These are phyloP conservation scores for Xylariomycetidae sp. DNA, from an alignment of 2,329 filamentous ascomycete species.

Conservation along the genomic window DNA sequence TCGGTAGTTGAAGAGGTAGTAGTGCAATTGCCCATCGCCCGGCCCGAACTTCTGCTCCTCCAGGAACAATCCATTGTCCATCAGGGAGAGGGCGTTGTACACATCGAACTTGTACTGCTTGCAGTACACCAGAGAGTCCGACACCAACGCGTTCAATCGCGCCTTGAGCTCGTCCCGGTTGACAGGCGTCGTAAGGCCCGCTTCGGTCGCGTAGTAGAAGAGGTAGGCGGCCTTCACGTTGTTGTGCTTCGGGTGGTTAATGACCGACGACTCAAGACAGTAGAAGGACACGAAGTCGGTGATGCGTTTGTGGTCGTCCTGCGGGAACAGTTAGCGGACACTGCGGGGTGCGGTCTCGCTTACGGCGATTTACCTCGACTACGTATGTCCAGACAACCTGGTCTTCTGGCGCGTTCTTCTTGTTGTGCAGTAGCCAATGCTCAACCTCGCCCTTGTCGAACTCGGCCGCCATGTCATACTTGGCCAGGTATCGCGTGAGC, in stretches of 20 bases:
- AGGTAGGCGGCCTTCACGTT: constrained; percentile 87
- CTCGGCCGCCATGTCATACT: constrained; percentile 78
- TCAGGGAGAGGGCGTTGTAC: constrained; percentile 88
- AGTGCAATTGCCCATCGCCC: constrained; percentile 91
- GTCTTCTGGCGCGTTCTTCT: constrained; percentile 52
- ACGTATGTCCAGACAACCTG: constrained; percentile 94
- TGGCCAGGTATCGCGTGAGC: constrained; percentile 68
- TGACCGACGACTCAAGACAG: constrained; percentile 86
- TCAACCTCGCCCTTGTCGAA: constrained; percentile 75
- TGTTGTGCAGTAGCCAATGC: constrained; percentile 80
- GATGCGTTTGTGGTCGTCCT: constrained; percentile 66
- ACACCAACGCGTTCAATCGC: constrained; percentile 74
- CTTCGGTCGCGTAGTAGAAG: constrained; percentile 91
- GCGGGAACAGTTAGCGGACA: constrained; percentile 11
- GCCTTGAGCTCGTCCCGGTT: constrained; percentile 59
- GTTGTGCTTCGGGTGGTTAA: constrained; percentile 71
- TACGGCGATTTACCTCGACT: constrained; percentile 57
- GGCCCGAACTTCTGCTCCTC: constrained; percentile 91
- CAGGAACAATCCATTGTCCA: constrained; percentile 92
- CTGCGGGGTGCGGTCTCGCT: constrained; percentile 2
- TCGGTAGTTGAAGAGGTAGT: constrained; percentile 96
- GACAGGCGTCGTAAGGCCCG: constrained; percentile 56
- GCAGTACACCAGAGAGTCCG: constrained; percentile 81
- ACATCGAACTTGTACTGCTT: constrained; percentile 86
- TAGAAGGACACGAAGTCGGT: constrained; percentile 99